Conservation (phyloP, 176 grass and related monocot genomes). For the Musa acuminata region DNA sequence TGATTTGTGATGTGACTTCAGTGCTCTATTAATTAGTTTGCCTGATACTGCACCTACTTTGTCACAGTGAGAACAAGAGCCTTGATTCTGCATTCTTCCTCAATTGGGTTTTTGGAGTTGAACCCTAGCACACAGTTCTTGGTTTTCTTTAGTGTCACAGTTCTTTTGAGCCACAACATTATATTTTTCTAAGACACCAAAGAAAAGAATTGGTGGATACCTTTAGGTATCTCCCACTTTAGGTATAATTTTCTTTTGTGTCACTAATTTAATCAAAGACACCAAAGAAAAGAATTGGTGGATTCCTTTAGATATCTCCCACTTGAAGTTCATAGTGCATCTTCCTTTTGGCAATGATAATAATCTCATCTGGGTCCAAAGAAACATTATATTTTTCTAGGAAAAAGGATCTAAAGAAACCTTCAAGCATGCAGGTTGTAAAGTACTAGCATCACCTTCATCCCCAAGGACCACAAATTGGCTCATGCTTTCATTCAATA, state of each 20-base stretch:
- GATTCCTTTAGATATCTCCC: neutral
- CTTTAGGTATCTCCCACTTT: neutral
- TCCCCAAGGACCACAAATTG: neutral
- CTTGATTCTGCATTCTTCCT: neutral
- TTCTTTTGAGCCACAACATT: neutral
- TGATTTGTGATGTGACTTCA: neutral
- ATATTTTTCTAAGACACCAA: neutral
- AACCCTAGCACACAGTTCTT: no score
- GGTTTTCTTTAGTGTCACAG: no score
- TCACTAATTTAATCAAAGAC: neutral
- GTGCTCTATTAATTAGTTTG: neutral
- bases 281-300: neutral
- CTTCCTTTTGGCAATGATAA: neutral
- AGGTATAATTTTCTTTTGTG: neutral
- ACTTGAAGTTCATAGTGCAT: neutral
- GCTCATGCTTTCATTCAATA: neutral
- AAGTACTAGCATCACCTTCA: neutral
- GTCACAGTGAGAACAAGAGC: neutral
- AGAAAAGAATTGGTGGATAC: neutral
- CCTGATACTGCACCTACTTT: neutral
- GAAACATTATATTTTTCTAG: neutral
- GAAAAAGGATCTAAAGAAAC: neutral
- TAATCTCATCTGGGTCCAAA: conserved; percentile 7
- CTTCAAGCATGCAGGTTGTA: neutral
- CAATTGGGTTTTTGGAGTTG: neutral